Conservation (phyloP, 2,329 filamentous ascomycete species). For the Colletotrichum falcatum region DNA sequence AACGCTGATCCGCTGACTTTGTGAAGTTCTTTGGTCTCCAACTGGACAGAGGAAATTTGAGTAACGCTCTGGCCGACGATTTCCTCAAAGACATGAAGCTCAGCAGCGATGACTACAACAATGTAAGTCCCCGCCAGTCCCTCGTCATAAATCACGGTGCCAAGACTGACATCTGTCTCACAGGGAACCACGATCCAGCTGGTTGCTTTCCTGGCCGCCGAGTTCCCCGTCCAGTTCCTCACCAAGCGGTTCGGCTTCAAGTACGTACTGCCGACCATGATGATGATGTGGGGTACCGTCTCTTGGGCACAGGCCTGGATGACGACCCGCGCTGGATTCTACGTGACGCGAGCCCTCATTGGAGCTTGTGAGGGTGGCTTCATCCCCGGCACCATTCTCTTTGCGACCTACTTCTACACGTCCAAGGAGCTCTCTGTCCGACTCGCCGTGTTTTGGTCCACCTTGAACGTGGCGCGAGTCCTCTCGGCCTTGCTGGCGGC, state of each 20-base stretch:
- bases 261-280: slow-evolving; percentile 47
- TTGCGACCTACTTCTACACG: slow-evolving; percentile 52
- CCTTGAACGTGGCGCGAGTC: slow-evolving; percentile 57
- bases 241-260: slow-evolving; percentile 61
- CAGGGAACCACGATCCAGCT: slow-evolving; percentile 67
- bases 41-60: slow-evolving; percentile 72
- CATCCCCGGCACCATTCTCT: slow-evolving; percentile 65
- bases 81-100: slow-evolving; percentile 66
- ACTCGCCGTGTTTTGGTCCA: slow-evolving; percentile 76
- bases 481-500: slow-evolving; percentile 62
- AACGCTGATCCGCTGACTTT: not conserved
- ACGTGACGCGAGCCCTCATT: slow-evolving; percentile 53
- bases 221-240: slow-evolving; percentile 72
- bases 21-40: slow-evolving; percentile 71
- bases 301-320: slow-evolving; percentile 48
- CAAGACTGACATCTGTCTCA: slow-evolving; percentile 8
- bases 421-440: slow-evolving; percentile 57
- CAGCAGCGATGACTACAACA: slow-evolving; percentile 66
- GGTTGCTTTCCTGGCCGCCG: slow-evolving; percentile 65
- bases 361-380: slow-evolving; percentile 60
- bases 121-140: slow-evolving; percentile 47
- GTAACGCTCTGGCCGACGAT: slow-evolving; percentile 71
- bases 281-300: slow-evolving; percentile 43
- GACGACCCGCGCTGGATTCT: slow-evolving; percentile 53
- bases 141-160: too few species aligned